A percentile compares a stretch with the other conserved stretches of the same genome.
Evolutionary conservation across 164 flowering plant species (phyloP).

Genomic region (Magnolia officinalis): DNA sequence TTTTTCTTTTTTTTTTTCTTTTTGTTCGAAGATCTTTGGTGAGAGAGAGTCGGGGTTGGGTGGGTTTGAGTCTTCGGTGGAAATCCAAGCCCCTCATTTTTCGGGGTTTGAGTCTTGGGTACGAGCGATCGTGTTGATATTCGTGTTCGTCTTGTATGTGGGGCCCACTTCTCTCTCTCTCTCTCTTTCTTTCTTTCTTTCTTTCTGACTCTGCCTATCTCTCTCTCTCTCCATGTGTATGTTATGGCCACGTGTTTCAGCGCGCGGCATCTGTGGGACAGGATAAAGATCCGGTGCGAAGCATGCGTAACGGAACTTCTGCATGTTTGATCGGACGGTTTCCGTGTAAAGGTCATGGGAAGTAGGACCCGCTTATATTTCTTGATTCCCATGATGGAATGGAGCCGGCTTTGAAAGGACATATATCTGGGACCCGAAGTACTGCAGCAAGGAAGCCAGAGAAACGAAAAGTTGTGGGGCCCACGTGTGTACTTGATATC

Average conservation of each 20-base stretch:
- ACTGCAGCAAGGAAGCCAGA: no score
- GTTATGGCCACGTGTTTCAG: neutral
- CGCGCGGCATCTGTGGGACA: neutral
- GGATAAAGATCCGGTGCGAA: neutral
- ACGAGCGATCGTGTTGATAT: neutral
- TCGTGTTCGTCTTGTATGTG: neutral
- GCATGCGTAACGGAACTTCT: neutral
- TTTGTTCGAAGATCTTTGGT: neutral
- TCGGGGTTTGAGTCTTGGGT: neutral
- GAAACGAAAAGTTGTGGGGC: neutral
- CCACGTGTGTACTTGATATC: neutral
- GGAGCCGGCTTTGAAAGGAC: no score
- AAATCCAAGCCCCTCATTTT: conserved; percentile 5
- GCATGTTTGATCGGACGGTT: neutral
- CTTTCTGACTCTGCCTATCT: neutral
- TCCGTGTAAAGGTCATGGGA: neutral
- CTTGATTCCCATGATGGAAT: no score
- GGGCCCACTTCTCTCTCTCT: neutral
- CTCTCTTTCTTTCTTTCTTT: neutral
- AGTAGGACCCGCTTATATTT: no score
- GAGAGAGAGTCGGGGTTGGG: neutral
- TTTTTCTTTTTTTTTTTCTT: neutral
- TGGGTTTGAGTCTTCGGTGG: neutral
- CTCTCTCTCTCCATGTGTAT: neutral
- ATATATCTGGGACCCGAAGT: no score